A percentile compares a stretch with the other conserved stretches of the same genome.
phyloP scores from a whole-genome alignment of 805 yeast genomes.

The Ascoidea rubescens region DNA sequence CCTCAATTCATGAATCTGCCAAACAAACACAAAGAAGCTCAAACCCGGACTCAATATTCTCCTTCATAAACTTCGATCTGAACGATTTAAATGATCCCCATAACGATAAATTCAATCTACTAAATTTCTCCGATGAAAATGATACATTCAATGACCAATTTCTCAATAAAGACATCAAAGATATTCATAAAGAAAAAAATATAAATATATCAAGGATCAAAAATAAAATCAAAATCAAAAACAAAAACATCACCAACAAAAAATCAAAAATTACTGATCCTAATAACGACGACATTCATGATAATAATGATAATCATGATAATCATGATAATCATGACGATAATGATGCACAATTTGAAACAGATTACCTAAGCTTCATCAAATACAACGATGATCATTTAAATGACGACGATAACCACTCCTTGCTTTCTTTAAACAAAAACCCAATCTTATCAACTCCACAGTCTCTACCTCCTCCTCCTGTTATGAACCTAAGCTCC shows the following conservation, averaged over 20 bases:
- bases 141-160: not conserved
- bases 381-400: too few species aligned
- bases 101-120: not conserved
- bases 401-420: not conserved
- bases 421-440: not conserved
- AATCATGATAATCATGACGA: too few species aligned
- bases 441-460: not conserved
- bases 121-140: not conserved
- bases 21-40: not conserved
- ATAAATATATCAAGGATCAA: too few species aligned
- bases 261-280: not conserved
- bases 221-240: too few species aligned
- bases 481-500: not conserved
- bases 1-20: too few species aligned
- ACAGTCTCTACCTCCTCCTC: not conserved
- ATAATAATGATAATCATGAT: too few species aligned
- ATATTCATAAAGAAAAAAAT: too few species aligned
- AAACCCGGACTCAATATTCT: not conserved
- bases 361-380: not conserved
- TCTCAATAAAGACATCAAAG: too few species aligned
- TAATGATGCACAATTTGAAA: too few species aligned
- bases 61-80: not conserved
- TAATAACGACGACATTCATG: not conserved
- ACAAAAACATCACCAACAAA: not conserved
- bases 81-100: not conserved